Evolutionary conservation across 441 rosid genomes (phyloP).

Genomic region (Euphorbia corollata): DNA sequence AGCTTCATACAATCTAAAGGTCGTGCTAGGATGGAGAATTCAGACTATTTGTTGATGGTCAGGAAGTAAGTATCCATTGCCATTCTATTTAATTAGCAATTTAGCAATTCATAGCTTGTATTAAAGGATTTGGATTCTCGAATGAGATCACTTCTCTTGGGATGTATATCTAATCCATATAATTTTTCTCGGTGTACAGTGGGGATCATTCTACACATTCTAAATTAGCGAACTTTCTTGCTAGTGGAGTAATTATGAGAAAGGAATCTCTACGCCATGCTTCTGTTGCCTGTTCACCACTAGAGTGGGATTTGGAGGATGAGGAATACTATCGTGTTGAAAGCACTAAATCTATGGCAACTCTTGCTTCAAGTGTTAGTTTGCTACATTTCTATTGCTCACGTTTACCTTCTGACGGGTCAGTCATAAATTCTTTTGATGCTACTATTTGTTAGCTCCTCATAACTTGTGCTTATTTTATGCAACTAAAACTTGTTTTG

Average conservation of each 20-base stretch:
- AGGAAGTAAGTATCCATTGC: conserved; percentile 32
- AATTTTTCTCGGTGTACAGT: conserved; percentile 28
- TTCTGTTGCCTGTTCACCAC: conserved; percentile 51
- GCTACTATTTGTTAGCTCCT: neutral
- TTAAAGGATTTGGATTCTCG: neutral
- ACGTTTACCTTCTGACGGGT: conserved; percentile 85
- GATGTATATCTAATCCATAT: no score
- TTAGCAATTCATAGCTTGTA: neutral
- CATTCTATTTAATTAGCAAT: conserved; percentile 5
- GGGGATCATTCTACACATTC: conserved; percentile 42
- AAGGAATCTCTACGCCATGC: conserved; percentile 58
- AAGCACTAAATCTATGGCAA: conserved; percentile 56
- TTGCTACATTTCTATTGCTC: conserved; percentile 80
- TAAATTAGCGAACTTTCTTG: conserved; percentile 52
- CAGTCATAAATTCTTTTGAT: conserved; percentile 24
- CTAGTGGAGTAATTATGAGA: conserved; percentile 70
- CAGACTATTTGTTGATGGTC: conserved; percentile 78
- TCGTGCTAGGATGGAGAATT: conserved; percentile 83
- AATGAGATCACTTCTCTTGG: no score
- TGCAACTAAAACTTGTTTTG: neutral
- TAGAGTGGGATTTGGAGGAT: conserved; percentile 24
- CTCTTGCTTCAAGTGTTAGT: conserved; percentile 54
- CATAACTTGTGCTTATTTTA: neutral
- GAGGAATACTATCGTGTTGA: conserved; percentile 44
- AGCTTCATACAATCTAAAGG: conserved; percentile 96